These are phyloP conservation scores for Licmophora abbreviata DNA, from an alignment of 108 stramenopile genomes.

Conservation along the genomic window DNA sequence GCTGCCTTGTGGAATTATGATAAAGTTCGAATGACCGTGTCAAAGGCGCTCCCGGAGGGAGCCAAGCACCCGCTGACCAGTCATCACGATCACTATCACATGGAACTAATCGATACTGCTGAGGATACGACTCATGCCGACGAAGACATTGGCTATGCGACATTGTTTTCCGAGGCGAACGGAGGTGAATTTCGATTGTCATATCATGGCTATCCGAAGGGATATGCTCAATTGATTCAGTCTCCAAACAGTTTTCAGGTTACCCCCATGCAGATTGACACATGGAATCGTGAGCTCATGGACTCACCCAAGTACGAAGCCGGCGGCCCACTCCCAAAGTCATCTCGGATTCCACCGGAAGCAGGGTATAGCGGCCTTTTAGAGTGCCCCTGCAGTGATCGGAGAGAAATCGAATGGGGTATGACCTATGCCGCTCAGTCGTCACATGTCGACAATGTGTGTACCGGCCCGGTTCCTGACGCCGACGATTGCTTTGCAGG, in stretches of 20 bases:
- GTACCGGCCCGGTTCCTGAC: not conserved
- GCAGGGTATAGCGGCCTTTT: conserved; percentile 24
- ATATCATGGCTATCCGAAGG: conserved; percentile 28
- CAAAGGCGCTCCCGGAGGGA: not conserved
- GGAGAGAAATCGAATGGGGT: conserved; percentile 1
- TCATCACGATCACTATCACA: not conserved
- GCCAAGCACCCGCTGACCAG: not conserved
- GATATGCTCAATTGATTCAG: conserved; percentile 31
- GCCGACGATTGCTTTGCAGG: conserved; percentile 1
- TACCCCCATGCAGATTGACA: conserved; percentile 39
- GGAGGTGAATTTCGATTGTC: conserved; percentile 32
- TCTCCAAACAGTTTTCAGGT: conserved; percentile 17
- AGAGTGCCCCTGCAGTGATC: conserved; percentile 32
- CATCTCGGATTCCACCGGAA: conserved; percentile 10
- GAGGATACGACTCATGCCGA: not conserved
- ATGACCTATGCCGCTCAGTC: conserved; percentile 1
- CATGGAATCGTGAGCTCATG: conserved; percentile 29
- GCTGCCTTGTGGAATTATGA: conserved; percentile 5
- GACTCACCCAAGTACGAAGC: no score
- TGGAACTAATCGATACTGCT: conserved; percentile 5
- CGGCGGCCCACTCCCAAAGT: conserved; percentile 22
- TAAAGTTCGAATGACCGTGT: not conserved
- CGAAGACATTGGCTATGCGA: conserved; percentile 1
- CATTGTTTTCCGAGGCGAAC: conserved; percentile 29
- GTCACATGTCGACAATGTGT: not conserved